These are phyloP conservation scores for Beauveria sp. DNA, from an alignment of 2,329 filamentous ascomycete genomes.

Conservation along the genomic window DNA sequence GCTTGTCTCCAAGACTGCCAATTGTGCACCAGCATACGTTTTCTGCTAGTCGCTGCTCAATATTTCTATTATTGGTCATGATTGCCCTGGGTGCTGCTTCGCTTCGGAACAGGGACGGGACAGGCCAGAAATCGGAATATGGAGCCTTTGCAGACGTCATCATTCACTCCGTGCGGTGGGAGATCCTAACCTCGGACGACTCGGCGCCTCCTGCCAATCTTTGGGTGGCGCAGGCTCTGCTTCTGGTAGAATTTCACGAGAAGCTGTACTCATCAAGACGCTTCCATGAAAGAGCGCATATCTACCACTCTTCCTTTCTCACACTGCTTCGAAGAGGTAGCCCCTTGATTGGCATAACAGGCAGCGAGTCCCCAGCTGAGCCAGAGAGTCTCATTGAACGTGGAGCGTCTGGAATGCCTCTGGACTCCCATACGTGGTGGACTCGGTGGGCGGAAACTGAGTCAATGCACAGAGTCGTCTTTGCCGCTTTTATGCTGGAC, in stretches of 20 bases:
- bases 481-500: slow-evolving; percentile 84
- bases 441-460: slow-evolving; percentile 83
- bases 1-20: slow-evolving; percentile 77
- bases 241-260: slow-evolving; percentile 82
- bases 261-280: slow-evolving; percentile 82
- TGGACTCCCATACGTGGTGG: slow-evolving; percentile 57
- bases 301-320: slow-evolving; percentile 79
- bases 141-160: slow-evolving; percentile 50
- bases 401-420: slow-evolving; percentile 26
- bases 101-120: slow-evolving; percentile 57
- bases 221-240: slow-evolving; percentile 79
- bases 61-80: slow-evolving; percentile 71
- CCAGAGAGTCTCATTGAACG: slow-evolving; percentile 23
- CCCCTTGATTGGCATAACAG: slow-evolving; percentile 72
- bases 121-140: slow-evolving; percentile 37
- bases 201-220: slow-evolving; percentile 77
- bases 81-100: slow-evolving; percentile 79
- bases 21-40: slow-evolving; percentile 88
- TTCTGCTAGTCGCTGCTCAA: slow-evolving; percentile 67
- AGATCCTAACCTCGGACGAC: slow-evolving; percentile 74
- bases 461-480: slow-evolving; percentile 77
- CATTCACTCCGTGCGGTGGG: slow-evolving; percentile 67
- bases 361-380: slow-evolving; percentile 70
- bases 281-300: slow-evolving; percentile 81
- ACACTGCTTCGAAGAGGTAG: slow-evolving; percentile 80